Percentiles rank a stretch among this genome's conserved stretches.
phyloP scores from a whole-genome alignment of 2,329 filamentous ascomycete genomes.

The Claviceps spartinae region DNA sequence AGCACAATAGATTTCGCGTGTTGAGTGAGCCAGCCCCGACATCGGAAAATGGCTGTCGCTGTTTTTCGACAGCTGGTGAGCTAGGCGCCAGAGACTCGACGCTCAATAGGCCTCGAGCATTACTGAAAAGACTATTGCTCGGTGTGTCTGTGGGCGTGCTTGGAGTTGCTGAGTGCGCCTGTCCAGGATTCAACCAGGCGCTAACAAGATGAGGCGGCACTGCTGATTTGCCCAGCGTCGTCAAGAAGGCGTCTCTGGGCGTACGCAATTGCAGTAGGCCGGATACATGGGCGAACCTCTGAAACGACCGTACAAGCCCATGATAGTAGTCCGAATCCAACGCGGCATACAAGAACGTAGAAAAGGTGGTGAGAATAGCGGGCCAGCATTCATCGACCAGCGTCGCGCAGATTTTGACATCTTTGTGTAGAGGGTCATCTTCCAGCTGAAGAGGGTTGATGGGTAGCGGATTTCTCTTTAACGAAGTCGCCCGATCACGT shows the following conservation, averaged over 20 bases:
- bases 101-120: constrained; percentile 58
- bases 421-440: constrained; percentile 55
- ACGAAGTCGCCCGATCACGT: constrained; percentile 50
- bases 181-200: constrained; percentile 40
- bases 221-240: constrained; percentile 83
- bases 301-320: constrained; percentile 78
- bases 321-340: constrained; percentile 93
- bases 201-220: constrained; percentile 69
- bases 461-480: constrained; percentile 63
- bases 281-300: constrained; percentile 89
- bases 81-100: constrained; percentile 55
- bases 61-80: constrained; percentile 42
- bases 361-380: constrained; percentile 84
- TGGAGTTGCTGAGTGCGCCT: constrained; percentile 27
- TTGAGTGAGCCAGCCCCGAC: constrained; percentile 47
- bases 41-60: constrained; percentile 47
- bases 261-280: constrained; percentile 74
- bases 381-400: constrained; percentile 94
- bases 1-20: constrained; percentile 77
- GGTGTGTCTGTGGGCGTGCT: constrained; percentile 34
- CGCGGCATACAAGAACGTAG: constrained; percentile 84
- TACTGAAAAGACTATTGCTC: constrained; percentile 46
- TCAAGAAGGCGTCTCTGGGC: constrained; percentile 86
- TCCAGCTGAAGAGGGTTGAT: constrained; percentile 70
- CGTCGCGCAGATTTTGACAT: constrained; percentile 63